A percentile compares a stretch with the other conserved stretches of the same genome.
phyloP scores from a whole-genome alignment of 116 monocot genomes.

The Zostera marina region DNA sequence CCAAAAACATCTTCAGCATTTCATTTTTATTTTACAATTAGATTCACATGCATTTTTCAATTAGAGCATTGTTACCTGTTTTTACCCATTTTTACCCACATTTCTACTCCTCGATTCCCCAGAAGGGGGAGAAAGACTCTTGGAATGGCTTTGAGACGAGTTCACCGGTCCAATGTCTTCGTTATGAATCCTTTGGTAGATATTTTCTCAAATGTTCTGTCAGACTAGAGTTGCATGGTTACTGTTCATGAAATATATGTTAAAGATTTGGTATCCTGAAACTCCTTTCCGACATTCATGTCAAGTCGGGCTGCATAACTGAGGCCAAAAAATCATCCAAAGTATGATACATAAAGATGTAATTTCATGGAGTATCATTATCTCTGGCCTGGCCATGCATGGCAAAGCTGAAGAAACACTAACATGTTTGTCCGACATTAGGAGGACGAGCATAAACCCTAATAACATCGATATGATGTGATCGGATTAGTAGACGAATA shows the following conservation, averaged over 20 bases:
- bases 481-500: no score
- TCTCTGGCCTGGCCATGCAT: constrained; percentile 44
- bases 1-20: no score
- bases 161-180: constrained; percentile 17
- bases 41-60: no score
- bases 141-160: constrained; percentile 10
- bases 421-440: constrained; percentile 29
- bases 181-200: constrained; percentile 27
- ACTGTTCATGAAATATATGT: constrained; percentile 26
- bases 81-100: no score
- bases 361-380: constrained; percentile 69
- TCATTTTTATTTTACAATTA: no score
- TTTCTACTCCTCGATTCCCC: no score
- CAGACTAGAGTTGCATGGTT: constrained; percentile 6
- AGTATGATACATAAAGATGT: constrained; percentile 37
- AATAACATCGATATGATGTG: constrained; percentile 49
- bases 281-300: constrained; percentile 62
- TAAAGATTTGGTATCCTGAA: constrained; percentile 47
- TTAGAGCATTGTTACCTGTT: no score
- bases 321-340: constrained; percentile 48
- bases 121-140: constrained; percentile 14
- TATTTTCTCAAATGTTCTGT: constrained; percentile 23
- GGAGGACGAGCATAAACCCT: constrained; percentile 13
- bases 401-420: constrained; percentile 38
- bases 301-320: constrained; percentile 52